Percentiles rank a stretch among this genome's conserved stretches.
Evolutionary conservation across 2,329 filamentous ascomycete genomes (phyloP).

Genomic region (Thelonectria rubi): DNA sequence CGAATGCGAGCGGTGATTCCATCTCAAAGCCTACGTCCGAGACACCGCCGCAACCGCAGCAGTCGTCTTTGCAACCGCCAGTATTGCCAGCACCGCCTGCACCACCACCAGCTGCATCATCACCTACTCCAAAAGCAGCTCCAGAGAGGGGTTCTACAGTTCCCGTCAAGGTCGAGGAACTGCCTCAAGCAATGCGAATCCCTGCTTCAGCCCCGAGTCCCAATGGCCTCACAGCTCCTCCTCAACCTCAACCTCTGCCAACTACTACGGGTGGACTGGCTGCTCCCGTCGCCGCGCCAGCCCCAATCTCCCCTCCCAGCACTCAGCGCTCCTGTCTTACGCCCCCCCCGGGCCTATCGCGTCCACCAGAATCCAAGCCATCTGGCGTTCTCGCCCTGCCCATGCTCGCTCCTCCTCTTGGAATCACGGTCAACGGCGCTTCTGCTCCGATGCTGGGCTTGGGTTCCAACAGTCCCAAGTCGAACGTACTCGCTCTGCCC

Average conservation of each 20-base stretch:
- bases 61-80: conserved; percentile 11
- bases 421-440: conserved; percentile 40
- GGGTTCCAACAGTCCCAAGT: conserved; percentile 46
- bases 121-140: not conserved
- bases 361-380: conserved; percentile 40
- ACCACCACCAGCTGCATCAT: not conserved
- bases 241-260: conserved; percentile 13
- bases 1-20: conserved; percentile 5
- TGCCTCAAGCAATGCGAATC: conserved; percentile 29
- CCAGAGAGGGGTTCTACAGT: conserved; percentile 11
- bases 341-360: conserved; percentile 37
- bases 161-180: conserved; percentile 23
- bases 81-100: no score
- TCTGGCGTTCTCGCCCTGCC: conserved; percentile 51
- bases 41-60: conserved; percentile 13
- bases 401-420: conserved; percentile 49
- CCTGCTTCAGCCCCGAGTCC: conserved; percentile 30
- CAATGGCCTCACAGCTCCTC: conserved; percentile 33
- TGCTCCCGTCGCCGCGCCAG: conserved; percentile 23
- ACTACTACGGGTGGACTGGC: conserved; percentile 12
- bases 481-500: conserved; percentile 56
- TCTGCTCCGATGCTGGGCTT: conserved; percentile 42
- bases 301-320: conserved; percentile 24
- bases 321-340: conserved; percentile 26
- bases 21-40: conserved; percentile 21